Evolutionary conservation across 805 yeast species (phyloP), one percentile per base, ranked within the genome.

Genomic region (Gaillardinia entomophila): DNA sequence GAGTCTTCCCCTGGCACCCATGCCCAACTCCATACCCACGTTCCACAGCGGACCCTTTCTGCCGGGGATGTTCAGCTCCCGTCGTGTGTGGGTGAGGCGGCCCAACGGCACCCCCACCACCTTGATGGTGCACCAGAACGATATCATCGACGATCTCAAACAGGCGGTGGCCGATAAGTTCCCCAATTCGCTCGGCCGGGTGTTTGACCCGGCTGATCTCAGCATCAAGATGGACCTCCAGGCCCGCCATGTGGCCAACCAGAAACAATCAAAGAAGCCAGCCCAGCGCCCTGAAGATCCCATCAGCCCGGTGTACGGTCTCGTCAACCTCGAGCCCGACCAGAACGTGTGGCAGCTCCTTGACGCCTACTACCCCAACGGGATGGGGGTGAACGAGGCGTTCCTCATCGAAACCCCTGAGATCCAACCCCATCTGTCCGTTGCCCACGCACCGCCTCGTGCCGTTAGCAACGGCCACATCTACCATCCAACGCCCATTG

Each of bases 101-200:
- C 59, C 63, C 0, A 55, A 59, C 15, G 75, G 75, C 2, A 68
- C 67, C 12, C 83, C 97, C 3, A 85, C 96, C 0, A 74, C 94
- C 1, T 57, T 89, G 5, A 51, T 66, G 36, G 81, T 84, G 13
- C 64, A 66, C 12, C 75, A 75, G 19, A 50, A 55, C 14, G 90
- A 84, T 49, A 69, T 88, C 1, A 71, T 89, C 4, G 97, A 89
- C 54, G 96, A 90, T 55, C 62, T 89, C 45, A 89, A 89, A 48
- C 60, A 69, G 8, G 69, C 76, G 37, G 69, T 89, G 1, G 55
- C 79, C 24, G 60, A 60, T 28, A 83, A 80, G 45, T 82, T 73
- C 53, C 83, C 94, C 34, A 77, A 82, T 37, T 71, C 85, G 2
- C 49, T 82, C 35, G 83, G 78, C 3, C 53, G 73, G 38, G 51